Percentiles rank a stretch among this genome's conserved stretches.
phyloP scores from a whole-genome alignment of 75 land plant genomes.

The Selaginella tamariscina region DNA sequence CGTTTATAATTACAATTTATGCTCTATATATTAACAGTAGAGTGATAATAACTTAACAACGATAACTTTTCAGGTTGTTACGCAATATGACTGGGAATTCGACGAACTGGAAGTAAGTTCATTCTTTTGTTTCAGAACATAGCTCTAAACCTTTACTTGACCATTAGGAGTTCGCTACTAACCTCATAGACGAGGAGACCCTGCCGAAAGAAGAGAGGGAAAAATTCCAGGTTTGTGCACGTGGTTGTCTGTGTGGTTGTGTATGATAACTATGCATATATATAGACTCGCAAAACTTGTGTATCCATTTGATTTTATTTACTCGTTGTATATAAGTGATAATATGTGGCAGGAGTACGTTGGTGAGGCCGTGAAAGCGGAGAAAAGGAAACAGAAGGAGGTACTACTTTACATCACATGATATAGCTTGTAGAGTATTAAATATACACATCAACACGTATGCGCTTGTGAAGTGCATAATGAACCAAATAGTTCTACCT shows the following conservation, averaged over 20 bases:
- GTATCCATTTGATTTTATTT: slow-evolving; percentile 4
- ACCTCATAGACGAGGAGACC: slow-evolving; percentile 46
- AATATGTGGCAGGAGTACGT: slow-evolving; percentile 63
- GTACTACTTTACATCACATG: too few relatives aligned
- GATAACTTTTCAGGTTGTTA: slow-evolving; percentile 52
- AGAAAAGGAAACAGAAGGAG: slow-evolving; percentile 56
- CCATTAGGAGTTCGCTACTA: slow-evolving; percentile 77
- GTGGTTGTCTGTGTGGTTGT: neutral
- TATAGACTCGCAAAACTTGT: neutral
- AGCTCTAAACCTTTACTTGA: neutral
- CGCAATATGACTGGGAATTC: slow-evolving; percentile 83
- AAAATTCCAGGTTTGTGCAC: slow-evolving; percentile 51
- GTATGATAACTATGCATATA: neutral
- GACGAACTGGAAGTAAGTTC: slow-evolving; percentile 70
- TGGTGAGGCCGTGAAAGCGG: slow-evolving; percentile 43
- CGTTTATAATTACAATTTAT: too few relatives aligned
- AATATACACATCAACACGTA: neutral
- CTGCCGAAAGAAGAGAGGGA: slow-evolving; percentile 59
- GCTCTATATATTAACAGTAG: too few relatives aligned
- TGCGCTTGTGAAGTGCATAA: neutral
- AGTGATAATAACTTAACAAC: too few relatives aligned
- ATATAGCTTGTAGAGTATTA: slow-evolving; percentile 1
- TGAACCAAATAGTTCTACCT: neutral
- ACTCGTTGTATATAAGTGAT: neutral
- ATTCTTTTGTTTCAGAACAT: slow-evolving; percentile 9